These are phyloP conservation scores for Aspergillus uvarum DNA, from an alignment of 2,329 filamentous ascomycete species.

Conservation along the genomic window DNA sequence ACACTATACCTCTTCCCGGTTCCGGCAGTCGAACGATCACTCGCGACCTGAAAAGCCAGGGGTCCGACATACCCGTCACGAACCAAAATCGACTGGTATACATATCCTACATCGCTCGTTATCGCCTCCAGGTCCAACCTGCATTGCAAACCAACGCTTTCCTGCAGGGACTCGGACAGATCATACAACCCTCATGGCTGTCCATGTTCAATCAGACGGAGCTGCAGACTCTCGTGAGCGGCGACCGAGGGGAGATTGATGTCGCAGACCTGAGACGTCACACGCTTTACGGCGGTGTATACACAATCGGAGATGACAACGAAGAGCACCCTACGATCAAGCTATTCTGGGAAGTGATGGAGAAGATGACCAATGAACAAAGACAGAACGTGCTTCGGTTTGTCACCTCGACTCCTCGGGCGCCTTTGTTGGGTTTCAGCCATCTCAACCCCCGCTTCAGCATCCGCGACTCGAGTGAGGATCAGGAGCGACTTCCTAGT, in stretches of 20 bases:
- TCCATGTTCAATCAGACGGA: slow-evolving; percentile 98
- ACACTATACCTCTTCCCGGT: slow-evolving; percentile 59
- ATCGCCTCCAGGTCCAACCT: slow-evolving; percentile 80
- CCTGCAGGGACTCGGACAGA: slow-evolving; percentile 76
- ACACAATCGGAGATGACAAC: slow-evolving; percentile 83
- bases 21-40: slow-evolving; percentile 61
- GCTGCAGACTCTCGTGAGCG: slow-evolving; percentile 87
- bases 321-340: slow-evolving; percentile 81
- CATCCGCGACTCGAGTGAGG: slow-evolving; percentile 78
- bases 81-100: slow-evolving; percentile 94
- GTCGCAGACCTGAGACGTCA: slow-evolving; percentile 80
- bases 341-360: slow-evolving; percentile 91
- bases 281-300: slow-evolving; percentile 84
- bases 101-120: slow-evolving; percentile 84
- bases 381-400: slow-evolving; percentile 88
- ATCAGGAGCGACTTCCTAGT: slow-evolving; percentile 78
- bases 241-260: slow-evolving; percentile 81
- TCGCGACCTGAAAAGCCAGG: slow-evolving; percentile 72
- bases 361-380: slow-evolving; percentile 70
- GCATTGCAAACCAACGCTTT: slow-evolving; percentile 82
- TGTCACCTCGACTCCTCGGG: slow-evolving; percentile 88
- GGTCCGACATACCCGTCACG: slow-evolving; percentile 75
- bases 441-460: slow-evolving; percentile 83
- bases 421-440: slow-evolving; percentile 83
- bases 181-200: slow-evolving; percentile 90